Percentiles rank a stretch among this genome's conserved stretches.
phyloP scores from a whole-genome alignment of 768 basidiomycete species.

The Candolleomyces aberdarensis region DNA sequence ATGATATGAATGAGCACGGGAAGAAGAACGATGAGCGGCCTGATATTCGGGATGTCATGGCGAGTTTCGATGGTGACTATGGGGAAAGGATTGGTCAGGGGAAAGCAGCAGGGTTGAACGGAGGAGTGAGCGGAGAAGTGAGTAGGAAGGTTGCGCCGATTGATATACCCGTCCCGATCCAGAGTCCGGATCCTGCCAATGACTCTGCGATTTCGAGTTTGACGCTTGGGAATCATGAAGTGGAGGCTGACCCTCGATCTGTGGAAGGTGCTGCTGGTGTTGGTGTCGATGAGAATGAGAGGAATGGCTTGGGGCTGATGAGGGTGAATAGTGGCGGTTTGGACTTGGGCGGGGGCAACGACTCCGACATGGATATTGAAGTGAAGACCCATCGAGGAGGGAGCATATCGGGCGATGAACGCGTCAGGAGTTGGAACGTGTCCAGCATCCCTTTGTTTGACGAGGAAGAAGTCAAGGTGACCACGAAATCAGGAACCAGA shows the following conservation, averaged over 20 bases:
- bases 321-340: conserved; percentile 17
- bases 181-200: conserved; percentile 34
- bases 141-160: conserved; percentile 17
- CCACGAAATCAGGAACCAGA: conserved; percentile 10
- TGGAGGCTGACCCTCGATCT: conserved; percentile 7
- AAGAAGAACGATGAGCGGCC: conserved; percentile 22
- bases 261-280: conserved; percentile 10
- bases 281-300: neutral
- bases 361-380: conserved; percentile 20
- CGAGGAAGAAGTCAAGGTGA: conserved; percentile 4
- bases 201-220: conserved; percentile 58
- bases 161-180: conserved; percentile 11
- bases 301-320: conserved; percentile 9
- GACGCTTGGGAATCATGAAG: conserved; percentile 38
- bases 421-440: conserved; percentile 1
- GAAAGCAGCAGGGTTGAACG: too few species aligned
- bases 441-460: neutral
- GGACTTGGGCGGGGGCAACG: conserved; percentile 12
- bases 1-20: conserved; percentile 11
- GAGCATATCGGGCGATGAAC: conserved; percentile 17
- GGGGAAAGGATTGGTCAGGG: neutral
- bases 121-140: neutral
- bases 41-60: conserved; percentile 30
- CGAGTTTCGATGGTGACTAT: neutral
- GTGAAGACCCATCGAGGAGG: conserved; percentile 30